phyloP scores from a whole-genome alignment of 306 rosid species.

The Leucaena leucocephala region DNA sequence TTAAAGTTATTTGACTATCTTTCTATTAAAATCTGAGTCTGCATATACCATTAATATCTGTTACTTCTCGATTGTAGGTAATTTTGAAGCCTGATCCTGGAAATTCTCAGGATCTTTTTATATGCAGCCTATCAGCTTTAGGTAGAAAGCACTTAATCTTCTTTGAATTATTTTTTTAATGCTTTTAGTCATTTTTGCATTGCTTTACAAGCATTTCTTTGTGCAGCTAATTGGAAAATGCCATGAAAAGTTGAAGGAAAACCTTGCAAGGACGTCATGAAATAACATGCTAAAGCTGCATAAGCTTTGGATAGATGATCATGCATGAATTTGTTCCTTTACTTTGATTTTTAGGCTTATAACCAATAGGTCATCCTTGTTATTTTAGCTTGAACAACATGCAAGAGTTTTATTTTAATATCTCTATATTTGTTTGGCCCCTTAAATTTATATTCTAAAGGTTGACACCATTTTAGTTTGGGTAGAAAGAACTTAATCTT shows the following conservation, averaged over 20 bases:
- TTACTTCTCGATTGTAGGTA: conserved; percentile 60
- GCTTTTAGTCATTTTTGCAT: conserved; percentile 26
- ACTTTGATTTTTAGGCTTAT: conserved; percentile 16
- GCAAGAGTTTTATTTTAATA: not conserved
- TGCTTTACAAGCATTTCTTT: conserved; percentile 24
- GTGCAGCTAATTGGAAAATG: conserved; percentile 1
- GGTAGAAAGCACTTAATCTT: conserved; percentile 52
- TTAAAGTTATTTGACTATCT: conserved; percentile 18
- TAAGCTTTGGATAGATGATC: conserved; percentile 5
- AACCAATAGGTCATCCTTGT: not conserved
- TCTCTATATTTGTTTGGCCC: not conserved
- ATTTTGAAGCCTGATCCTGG: conserved; percentile 99
- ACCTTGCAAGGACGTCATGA: conserved; percentile 13
- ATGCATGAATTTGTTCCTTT: not conserved
- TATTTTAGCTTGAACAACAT: conserved; percentile 7
- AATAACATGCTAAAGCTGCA: conserved; percentile 19
- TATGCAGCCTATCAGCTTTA: conserved; percentile 85
- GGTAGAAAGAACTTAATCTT: conserved; percentile 52
- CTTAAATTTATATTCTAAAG: not conserved
- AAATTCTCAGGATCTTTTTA: conserved; percentile 94
- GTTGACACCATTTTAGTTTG: conserved; percentile 16
- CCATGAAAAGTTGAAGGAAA: conserved; percentile 21
- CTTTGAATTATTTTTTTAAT: conserved; percentile 16
- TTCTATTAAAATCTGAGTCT: conserved; percentile 15
- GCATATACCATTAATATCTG: conserved; percentile 25